phyloP scores from a whole-genome alignment of 768 basidiomycete species.

The Galerina marginata region DNA sequence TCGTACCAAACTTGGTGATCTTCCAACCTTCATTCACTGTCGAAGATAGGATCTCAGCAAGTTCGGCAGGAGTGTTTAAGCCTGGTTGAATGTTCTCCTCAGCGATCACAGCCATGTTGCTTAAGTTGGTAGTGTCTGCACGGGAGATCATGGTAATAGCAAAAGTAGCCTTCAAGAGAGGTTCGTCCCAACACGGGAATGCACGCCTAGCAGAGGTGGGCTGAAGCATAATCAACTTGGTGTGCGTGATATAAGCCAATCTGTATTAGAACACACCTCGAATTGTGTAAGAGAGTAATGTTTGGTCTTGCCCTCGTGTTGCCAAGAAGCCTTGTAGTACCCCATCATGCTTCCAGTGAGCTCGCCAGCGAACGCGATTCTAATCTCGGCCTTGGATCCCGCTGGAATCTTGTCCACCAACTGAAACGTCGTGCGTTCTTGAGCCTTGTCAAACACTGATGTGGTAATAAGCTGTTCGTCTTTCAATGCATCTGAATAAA shows the following conservation, averaged over 20 bases:
- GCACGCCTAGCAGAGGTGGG: slow-evolving; percentile 84
- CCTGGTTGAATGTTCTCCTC: slow-evolving; percentile 53
- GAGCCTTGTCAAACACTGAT: slow-evolving; percentile 55
- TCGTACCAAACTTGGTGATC: slow-evolving; percentile 80
- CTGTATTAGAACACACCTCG: slow-evolving; percentile 50
- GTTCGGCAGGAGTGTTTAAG: slow-evolving; percentile 28
- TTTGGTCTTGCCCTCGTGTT: slow-evolving; percentile 66
- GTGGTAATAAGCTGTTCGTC: slow-evolving; percentile 46
- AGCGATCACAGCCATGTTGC: slow-evolving; percentile 85
- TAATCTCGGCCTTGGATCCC: slow-evolving; percentile 70
- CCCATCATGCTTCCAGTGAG: slow-evolving; percentile 80
- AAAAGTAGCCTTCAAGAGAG: slow-evolving; percentile 86
- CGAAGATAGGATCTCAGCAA: slow-evolving; percentile 47
- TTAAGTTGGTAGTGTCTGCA: slow-evolving; percentile 73
- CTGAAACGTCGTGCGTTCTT: slow-evolving; percentile 68
- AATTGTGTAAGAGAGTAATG: slow-evolving; percentile 89
- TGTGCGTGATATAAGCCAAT: not conserved
- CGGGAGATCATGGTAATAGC: slow-evolving; percentile 81
- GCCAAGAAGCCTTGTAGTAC: slow-evolving; percentile 76
- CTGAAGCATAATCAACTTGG: slow-evolving; percentile 39
- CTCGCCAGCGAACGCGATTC: slow-evolving; percentile 56
- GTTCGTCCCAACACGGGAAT: slow-evolving; percentile 95
- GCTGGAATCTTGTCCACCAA: slow-evolving; percentile 62
- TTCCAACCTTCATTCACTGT: slow-evolving; percentile 68
- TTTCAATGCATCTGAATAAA: slow-evolving; percentile 57